Evolutionary conservation across 1,284 basidiomycete genomes (phyloP), one percentile per base, ranked within the genome.

Genomic region (Rhodotorula sp.): DNA sequence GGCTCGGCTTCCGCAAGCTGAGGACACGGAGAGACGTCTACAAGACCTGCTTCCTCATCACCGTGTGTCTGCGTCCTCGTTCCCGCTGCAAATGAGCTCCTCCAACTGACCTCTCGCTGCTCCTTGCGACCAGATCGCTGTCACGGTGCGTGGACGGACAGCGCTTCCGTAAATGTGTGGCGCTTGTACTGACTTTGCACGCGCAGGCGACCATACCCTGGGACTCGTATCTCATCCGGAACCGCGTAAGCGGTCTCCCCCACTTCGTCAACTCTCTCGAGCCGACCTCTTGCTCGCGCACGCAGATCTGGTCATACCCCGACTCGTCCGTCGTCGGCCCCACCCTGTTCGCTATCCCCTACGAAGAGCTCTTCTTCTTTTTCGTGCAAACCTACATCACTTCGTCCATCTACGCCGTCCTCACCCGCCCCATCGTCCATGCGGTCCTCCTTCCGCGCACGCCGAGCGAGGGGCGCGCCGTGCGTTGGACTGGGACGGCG

Each of bases 341-440:
- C 1, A 79, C 77, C 22, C 61, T 79, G 29, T 76, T 74, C 50
- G 36, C 51, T 46, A 79, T 81, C 29, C 80, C 80, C 19, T 64
- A 77, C 61, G 80, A 81, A 59, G 80, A 81, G 67, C 61, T 79
- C 60, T 79, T 80, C 70, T 81, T 81, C 76, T 81, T 80, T 63
- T 71, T 79, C 69, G 77, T 81, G 27, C 80, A 81, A 55, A 80
- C 80, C 32, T 79, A 78, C 63, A 76, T 79, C 70, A 81, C 80
- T 21, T 63, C 80, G 3, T 53, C 69, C 59, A 53, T 80, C 48
- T 80, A 79, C 69, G 71, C 78, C 44, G 53, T 81, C 48, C 56
- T 77, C 55, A 70, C 61, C n/a, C 77, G 78, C 21, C 77, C 77
- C 13, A 74, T 77, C 48, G 65, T 79, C 3, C 76, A 79, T 21